These are phyloP conservation scores for Talaromyces sp. DNA, from an alignment of 2,329 filamentous ascomycete species.

Conservation along the genomic window DNA sequence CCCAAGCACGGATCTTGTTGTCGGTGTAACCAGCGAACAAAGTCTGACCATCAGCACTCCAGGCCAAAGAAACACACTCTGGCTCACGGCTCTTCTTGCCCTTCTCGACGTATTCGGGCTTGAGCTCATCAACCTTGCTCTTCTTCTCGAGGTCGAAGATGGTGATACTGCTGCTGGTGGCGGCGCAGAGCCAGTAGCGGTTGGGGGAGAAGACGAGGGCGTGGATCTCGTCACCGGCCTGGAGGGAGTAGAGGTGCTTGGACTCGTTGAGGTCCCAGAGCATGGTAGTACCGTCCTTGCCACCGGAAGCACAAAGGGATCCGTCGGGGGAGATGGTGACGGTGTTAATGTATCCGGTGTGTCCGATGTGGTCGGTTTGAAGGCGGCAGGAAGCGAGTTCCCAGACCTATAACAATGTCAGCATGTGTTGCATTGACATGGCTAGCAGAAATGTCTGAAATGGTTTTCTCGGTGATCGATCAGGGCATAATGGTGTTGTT, in stretches of 20 bases:
- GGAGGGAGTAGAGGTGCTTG: constrained; percentile 99
- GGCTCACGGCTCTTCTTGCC: constrained; percentile 99
- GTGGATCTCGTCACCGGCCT: constrained; percentile 99
- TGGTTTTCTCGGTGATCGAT: constrained; percentile 29
- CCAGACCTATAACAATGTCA: constrained; percentile 70
- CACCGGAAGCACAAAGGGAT: constrained; percentile 96
- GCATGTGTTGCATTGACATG: constrained; percentile 18
- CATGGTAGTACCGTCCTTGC: constrained; percentile 99
- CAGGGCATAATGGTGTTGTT: constrained; percentile 67
- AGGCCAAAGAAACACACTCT: constrained; percentile 95
- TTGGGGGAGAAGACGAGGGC: constrained; percentile 99
- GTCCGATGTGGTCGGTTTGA: constrained; percentile 99
- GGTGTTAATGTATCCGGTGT: constrained; percentile 99
- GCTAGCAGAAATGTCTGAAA: not conserved
- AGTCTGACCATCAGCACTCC: constrained; percentile 97
- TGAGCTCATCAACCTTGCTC: constrained; percentile 99
- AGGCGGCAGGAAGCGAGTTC: constrained; percentile 98
- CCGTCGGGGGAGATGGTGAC: constrained; percentile 99
- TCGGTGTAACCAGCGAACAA: constrained; percentile 99
- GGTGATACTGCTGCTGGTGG: constrained; percentile 96
- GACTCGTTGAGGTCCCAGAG: constrained; percentile 99
- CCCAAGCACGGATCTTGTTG: constrained; percentile 98
- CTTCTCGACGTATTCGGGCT: constrained; percentile 92
- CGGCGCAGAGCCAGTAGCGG: constrained; percentile 99
- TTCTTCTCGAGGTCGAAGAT: constrained; percentile 99